phyloP scores from a whole-genome alignment of 257 asterid genomes.

The Solanum acaule region DNA sequence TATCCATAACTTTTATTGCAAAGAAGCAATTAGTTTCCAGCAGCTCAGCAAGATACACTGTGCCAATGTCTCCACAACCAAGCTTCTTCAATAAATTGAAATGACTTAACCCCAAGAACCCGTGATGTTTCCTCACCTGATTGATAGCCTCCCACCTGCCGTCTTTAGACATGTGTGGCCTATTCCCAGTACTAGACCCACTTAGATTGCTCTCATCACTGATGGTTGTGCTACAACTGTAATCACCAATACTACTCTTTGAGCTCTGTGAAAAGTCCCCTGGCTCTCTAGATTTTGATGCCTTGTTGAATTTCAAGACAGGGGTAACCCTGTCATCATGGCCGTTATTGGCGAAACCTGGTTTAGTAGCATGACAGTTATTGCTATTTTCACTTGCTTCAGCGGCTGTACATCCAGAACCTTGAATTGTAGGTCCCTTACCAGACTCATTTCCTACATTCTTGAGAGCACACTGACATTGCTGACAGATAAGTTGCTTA shows the following conservation, averaged over 20 bases:
- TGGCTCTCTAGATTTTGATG: slow-evolving; percentile 36
- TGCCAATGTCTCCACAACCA: slow-evolving; percentile 89
- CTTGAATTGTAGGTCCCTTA: slow-evolving; percentile 10
- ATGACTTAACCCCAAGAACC: slow-evolving; percentile 62
- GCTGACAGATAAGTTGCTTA: slow-evolving; percentile 55
- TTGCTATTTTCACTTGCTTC: slow-evolving; percentile 5
- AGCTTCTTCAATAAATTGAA: slow-evolving; percentile 69
- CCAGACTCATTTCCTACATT: slow-evolving; percentile 24
- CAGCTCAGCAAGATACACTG: slow-evolving; percentile 80
- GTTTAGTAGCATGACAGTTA: slow-evolving; percentile 12
- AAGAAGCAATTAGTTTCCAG: slow-evolving; percentile 50
- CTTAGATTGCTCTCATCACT: slow-evolving; percentile 81
- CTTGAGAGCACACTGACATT: slow-evolving; percentile 65
- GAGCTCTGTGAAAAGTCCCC: slow-evolving; percentile 77
- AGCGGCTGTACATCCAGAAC: slow-evolving; percentile 9
- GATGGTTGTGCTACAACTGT: slow-evolving; percentile 72
- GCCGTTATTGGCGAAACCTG: slow-evolving; percentile 7
- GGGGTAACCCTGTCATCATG: slow-evolving; percentile 18
- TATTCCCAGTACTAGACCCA: slow-evolving; percentile 46
- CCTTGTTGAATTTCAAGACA: slow-evolving; percentile 19
- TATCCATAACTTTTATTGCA: slow-evolving; percentile 94
- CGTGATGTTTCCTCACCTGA: slow-evolving; percentile 41
- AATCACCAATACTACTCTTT: slow-evolving; percentile 75
- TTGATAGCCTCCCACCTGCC: slow-evolving; percentile 67
- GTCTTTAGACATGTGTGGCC: slow-evolving; percentile 92